A percentile compares a stretch with the other conserved stretches of the same genome.
These are phyloP conservation scores for Phytopythium mirpurense DNA, from an alignment of 352 stramenopile species.

Conservation along the genomic window DNA sequence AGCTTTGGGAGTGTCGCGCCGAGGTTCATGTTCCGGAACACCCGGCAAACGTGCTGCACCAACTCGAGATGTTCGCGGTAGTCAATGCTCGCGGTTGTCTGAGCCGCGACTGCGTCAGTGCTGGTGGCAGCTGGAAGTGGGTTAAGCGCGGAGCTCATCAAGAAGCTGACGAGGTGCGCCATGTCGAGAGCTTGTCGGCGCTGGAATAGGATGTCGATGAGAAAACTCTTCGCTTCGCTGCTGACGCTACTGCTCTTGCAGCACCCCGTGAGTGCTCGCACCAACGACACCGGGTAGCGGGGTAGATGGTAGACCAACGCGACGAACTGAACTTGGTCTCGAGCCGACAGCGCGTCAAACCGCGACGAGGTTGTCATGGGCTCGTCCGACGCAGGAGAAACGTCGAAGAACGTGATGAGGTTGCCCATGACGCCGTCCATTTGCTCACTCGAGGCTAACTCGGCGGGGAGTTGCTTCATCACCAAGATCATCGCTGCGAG, in stretches of 20 bases:
- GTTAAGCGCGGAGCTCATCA: conserved; percentile 64
- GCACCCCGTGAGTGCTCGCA: conserved; percentile 68
- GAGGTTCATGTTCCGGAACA: conserved; percentile 62
- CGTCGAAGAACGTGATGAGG: conserved; percentile 59
- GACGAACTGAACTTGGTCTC: conserved; percentile 66
- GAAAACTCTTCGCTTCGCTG: conserved; percentile 72
- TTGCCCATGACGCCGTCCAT: conserved; percentile 54
- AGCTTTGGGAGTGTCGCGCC: conserved; percentile 66
- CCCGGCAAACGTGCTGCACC: conserved; percentile 57
- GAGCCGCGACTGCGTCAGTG: conserved; percentile 7
- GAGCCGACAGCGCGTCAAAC: conserved; percentile 43
- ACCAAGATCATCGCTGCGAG: conserved; percentile 70
- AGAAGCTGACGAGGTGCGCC: conserved; percentile 73
- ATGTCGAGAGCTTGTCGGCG: conserved; percentile 56
- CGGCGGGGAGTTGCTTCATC: conserved; percentile 67
- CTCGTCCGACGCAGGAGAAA: conserved; percentile 13
- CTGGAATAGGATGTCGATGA: conserved; percentile 78
- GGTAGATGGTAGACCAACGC: conserved; percentile 73
- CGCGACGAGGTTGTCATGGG: conserved; percentile 12
- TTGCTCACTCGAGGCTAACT: conserved; percentile 32
- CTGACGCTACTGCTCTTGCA: conserved; percentile 63
- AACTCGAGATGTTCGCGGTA: conserved; percentile 45
- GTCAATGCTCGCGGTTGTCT: conserved; percentile 9
- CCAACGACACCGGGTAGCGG: conserved; percentile 52
- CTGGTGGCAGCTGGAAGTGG: conserved; percentile 4